These are phyloP conservation scores for Fusarium xyrophilum DNA, from an alignment of 2,329 filamentous ascomycete species.

Conservation along the genomic window DNA sequence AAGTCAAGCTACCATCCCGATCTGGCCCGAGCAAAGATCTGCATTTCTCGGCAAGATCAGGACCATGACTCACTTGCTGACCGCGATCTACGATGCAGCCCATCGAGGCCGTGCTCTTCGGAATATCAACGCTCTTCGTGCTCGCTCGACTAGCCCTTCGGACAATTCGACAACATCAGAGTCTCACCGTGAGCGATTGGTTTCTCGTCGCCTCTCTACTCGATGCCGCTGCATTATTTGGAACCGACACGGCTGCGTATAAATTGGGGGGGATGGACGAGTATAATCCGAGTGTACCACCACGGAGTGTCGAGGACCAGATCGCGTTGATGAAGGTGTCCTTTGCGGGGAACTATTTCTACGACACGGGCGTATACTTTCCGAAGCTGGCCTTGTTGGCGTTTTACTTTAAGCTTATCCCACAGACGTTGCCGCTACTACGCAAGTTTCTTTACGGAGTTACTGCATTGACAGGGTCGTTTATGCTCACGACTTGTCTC, in stretches of 20 bases:
- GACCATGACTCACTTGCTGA: conserved; percentile 13
- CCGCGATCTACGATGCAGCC: conserved; percentile 29
- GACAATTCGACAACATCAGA: conserved; percentile 33
- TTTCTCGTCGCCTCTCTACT: conserved; percentile 38
- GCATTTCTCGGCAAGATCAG: background rate
- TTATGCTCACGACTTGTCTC: conserved; percentile 37
- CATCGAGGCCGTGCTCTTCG: conserved; percentile 40
- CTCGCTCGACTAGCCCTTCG: conserved; percentile 37
- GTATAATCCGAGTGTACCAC: conserved; percentile 28
- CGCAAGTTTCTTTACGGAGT: conserved; percentile 35
- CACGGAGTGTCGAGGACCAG: conserved; percentile 14
- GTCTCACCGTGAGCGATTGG: conserved; percentile 44
- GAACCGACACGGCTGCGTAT: conserved; percentile 39
- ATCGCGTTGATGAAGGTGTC: conserved; percentile 40
- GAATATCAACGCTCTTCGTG: conserved; percentile 33
- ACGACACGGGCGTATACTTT: conserved; percentile 43
- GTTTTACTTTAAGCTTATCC: conserved; percentile 42
- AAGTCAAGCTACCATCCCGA: conserved; percentile 9
- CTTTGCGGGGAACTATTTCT: conserved; percentile 45
- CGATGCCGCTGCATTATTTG: conserved; percentile 40
- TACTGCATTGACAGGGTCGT: conserved; percentile 34
- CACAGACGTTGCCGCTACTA: conserved; percentile 36
- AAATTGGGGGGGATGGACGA: conserved; percentile 42
- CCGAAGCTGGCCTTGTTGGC: conserved; percentile 42
- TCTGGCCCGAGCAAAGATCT: background rate